Evolutionary conservation across 2,329 filamentous ascomycete species (phyloP).

Genomic region (Teratosphaeria pseudoeucalypti): DNA sequence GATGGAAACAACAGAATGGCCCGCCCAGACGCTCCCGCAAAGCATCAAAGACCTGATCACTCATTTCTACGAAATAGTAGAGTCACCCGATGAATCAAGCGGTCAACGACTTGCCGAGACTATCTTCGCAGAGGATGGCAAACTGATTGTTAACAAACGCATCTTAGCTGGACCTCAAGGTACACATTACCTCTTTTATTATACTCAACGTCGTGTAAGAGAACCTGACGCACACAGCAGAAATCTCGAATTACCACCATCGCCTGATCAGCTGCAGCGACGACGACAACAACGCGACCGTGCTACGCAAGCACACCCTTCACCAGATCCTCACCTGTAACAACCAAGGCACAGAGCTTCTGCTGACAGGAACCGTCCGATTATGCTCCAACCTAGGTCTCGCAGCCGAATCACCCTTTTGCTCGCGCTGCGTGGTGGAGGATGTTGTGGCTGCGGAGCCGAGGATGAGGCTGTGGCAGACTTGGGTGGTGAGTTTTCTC

Average conservation of each 20-base stretch:
- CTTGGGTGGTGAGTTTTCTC: conserved; percentile 3
- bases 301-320: conserved; percentile 3
- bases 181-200: neutral
- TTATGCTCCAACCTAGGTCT: conserved; percentile 4
- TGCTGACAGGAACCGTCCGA: conserved; percentile 6
- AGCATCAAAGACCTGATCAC: conserved; percentile 3
- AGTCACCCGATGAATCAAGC: neutral
- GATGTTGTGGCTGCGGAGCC: conserved; percentile 1
- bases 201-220: too few species aligned
- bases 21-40: conserved; percentile 3
- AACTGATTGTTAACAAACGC: conserved; percentile 6
- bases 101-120: neutral
- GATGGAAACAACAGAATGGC: conserved; percentile 5
- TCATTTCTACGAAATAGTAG: conserved; percentile 4
- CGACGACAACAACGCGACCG: neutral
- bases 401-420: conserved; percentile 3
- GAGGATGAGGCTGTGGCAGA: conserved; percentile 4
- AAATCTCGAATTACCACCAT: conserved; percentile 3
- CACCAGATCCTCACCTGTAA: conserved; percentile 4
- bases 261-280: neutral
- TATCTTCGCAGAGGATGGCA: conserved; percentile 4
- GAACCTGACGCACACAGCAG: neutral
- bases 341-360: conserved; percentile 1
- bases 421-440: conserved; percentile 5
- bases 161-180: conserved; percentile 1